These are phyloP conservation scores for Aspergillus versicolor DNA, from an alignment of 2,329 filamentous ascomycete species.

Conservation along the genomic window DNA sequence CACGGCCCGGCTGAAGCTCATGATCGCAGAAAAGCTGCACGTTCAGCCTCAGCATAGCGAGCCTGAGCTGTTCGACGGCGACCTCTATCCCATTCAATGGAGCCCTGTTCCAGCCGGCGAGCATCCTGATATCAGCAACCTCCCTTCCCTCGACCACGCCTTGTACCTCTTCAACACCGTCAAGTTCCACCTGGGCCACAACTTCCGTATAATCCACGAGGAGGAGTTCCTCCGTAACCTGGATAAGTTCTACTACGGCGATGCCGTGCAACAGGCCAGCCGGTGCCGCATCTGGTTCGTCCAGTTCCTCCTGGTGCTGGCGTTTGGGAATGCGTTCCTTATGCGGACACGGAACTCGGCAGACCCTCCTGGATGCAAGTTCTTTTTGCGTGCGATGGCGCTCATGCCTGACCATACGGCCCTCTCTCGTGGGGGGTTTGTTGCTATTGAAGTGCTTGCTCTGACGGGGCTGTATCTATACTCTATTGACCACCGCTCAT, in stretches of 20 bases:
- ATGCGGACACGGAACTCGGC: slow-evolving; percentile 32
- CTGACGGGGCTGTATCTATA: slow-evolving; percentile 42
- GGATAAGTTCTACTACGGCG: slow-evolving; percentile 45
- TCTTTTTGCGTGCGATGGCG: slow-evolving; percentile 41
- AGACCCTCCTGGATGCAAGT: slow-evolving; percentile 35
- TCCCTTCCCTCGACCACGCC: slow-evolving; percentile 54
- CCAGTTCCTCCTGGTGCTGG: slow-evolving; percentile 55
- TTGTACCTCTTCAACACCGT: slow-evolving; percentile 56
- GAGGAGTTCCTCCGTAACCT: slow-evolving; percentile 37
- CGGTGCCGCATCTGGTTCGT: slow-evolving; percentile 49
- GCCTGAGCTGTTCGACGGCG: slow-evolving; percentile 23
- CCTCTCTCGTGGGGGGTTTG: slow-evolving; percentile 30
- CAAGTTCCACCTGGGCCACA: slow-evolving; percentile 56
- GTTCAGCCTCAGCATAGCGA: slow-evolving; percentile 28
- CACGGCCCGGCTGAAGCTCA: slow-evolving; percentile 23
- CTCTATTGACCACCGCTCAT: slow-evolving; percentile 42
- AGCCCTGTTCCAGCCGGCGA: slow-evolving; percentile 20
- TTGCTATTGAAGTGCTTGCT: slow-evolving; percentile 35
- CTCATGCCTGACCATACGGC: slow-evolving; percentile 39
- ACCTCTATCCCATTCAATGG: slow-evolving; percentile 30
- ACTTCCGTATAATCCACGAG: slow-evolving; percentile 58
- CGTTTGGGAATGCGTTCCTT: slow-evolving; percentile 57
- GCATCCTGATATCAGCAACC: slow-evolving; percentile 33
- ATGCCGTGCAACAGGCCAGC: slow-evolving; percentile 23
- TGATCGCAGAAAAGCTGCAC: slow-evolving; percentile 23